Percentiles rank a stretch among this genome's conserved stretches.
Evolutionary conservation across 176 grass and related monocot genomes (phyloP).

Genomic region (Aechmea fasciata): DNA sequence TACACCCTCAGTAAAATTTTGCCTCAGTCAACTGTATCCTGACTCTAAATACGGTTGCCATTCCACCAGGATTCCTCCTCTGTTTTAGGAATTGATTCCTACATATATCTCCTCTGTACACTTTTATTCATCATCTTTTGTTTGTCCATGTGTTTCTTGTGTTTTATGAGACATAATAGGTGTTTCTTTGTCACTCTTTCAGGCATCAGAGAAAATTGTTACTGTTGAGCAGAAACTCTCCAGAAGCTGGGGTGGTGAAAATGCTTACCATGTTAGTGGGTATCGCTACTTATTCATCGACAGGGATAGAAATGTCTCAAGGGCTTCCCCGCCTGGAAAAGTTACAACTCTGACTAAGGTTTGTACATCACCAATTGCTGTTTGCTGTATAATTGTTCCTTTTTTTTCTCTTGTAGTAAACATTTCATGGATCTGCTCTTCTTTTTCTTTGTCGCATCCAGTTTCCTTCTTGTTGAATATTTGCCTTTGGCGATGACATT

Average conservation of each 20-base stretch:
- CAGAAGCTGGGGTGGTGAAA: slow-evolving; percentile 90
- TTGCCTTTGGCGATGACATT: background rate
- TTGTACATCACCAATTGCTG: slow-evolving; percentile 12
- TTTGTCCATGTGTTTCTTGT: background rate
- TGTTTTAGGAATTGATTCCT: too few relatives aligned
- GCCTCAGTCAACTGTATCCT: too few relatives aligned
- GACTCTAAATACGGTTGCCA: too few relatives aligned
- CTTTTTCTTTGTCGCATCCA: background rate
- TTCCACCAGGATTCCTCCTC: too few relatives aligned
- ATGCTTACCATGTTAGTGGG: slow-evolving; percentile 90
- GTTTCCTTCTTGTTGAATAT: background rate
- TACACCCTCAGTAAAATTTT: background rate
- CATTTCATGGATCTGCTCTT: background rate
- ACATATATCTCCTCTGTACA: background rate
- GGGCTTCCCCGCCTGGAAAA: slow-evolving; percentile 83
- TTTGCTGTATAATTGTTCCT: background rate
- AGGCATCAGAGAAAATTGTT: slow-evolving; percentile 77
- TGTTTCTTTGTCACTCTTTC: slow-evolving; percentile 17
- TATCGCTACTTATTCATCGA: slow-evolving; percentile 83
- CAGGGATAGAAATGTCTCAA: slow-evolving; percentile 62
- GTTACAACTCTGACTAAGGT: slow-evolving; percentile 88
- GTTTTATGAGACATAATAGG: background rate
- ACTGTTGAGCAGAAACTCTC: slow-evolving; percentile 75
- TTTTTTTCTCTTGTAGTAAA: slow-evolving; percentile 7
- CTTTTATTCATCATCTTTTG: slow-evolving; percentile 10